Evolutionary conservation across 129 eudicot species (phyloP), one percentile per base, ranked within the genome.

Genomic region (Cynara cardunculus): DNA sequence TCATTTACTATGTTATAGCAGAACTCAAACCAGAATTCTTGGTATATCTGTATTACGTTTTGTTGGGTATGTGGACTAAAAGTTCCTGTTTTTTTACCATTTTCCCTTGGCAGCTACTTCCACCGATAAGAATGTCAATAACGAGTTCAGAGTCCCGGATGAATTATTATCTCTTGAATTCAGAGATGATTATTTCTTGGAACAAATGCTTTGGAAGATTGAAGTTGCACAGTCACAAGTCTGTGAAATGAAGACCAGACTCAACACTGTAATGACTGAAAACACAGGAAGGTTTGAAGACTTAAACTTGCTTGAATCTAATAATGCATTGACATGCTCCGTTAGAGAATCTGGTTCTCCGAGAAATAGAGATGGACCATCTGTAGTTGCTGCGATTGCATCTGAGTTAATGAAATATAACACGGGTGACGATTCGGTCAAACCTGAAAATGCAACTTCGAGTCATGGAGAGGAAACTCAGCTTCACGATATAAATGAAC

Each of bases 161-260:
- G 90, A 86, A 18, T 37, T 77, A 27, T 6, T 75, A 74, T 82
- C 85, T 27, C 86, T 87, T 41, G 92, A 84, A 37, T 84, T 85
- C 72, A 79, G 86, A 80, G 91, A 90, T 46, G 89, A 78, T 73
- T 82, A 77, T 80, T 85, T 89, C 25, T 61, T 87, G 79, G 96
- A 91, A 82, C 71, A 86, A 31, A n/a, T 91, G 28, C 90, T 94
- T 64, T 70, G 83, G 78, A 87, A 86, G 84, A 87, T 94, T 64
- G 92, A 84, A 37, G 82, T 66, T 61, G 78, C 85, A 68, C 87
- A 91, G 64, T 77, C 87, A 16, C 92, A 82, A 67, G 85, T 89
- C 37, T 73, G 37, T 65, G 81, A 83, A 71, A 84, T 94, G 88
- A 90, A 81, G 75, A 37, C 69, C 65, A 89, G 87, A 73, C 76